Base-by-base conservation (phyloP, 2,329 filamentous ascomycete species). In the Pestalotiopsis sp. region DNA sequence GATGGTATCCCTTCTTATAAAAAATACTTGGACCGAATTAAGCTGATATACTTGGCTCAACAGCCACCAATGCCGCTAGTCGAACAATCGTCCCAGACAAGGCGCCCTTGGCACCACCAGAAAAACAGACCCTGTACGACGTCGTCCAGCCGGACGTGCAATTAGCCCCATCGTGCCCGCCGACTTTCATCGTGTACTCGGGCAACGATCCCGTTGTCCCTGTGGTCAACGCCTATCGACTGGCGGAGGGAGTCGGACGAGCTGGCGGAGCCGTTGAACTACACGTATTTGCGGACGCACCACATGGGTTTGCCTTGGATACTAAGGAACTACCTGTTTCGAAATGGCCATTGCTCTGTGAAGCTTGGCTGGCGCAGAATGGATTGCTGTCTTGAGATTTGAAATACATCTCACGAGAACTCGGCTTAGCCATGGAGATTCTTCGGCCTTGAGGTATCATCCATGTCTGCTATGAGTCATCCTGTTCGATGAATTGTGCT, bases 51-150 rank as follows among this genome's bases (percentile, higher is more conserved):
- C 27, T 31, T 6, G 27, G 6, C 5, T 7, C 27, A 7, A 6
- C 31, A 31, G 31, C 72, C 1, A 73, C 73, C 4, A 74, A 74
- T 36, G 73, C 73, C 12, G 64, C 57, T 36, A 71, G 73, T 5
- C 69, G 70, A 17, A 73, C 71, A 14, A 68, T 74, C 45, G 58
- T 74, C 11, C 65, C 70, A 1, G 60, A 71, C 57, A 74, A 74
- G 66, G 61, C 73, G 4, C 62, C 71, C 7, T 68, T 73, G 41
- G 69, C 69, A n/a, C 73, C 73, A 40, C 71, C 72, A n/a, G 73
- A 68, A 20, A 74, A 74, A 66, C 72, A 73, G 68, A 72, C 66
- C 20, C 68, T 74, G 1, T 74, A 73, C 57, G 68, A 74, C 52
- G 41, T 61, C 41, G 71, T 74, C 4, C 62, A 73, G 36, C 73